Base-by-base conservation (phyloP, 208 protist species). In the Wallacemonas sp. region DNA sequence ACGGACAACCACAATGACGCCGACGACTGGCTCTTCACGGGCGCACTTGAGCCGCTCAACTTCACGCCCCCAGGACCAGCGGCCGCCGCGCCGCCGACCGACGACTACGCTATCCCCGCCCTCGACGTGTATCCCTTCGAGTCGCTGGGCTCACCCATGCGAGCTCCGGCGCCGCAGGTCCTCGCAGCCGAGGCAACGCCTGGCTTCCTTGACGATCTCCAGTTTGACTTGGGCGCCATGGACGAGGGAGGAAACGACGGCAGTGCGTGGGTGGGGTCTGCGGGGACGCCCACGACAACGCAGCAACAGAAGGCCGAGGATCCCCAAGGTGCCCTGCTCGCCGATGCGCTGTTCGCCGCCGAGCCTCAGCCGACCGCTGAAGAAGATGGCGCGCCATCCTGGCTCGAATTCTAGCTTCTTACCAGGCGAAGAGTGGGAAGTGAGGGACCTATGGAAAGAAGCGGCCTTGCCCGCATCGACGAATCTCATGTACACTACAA, bases 11-110 rank as follows among this genome's bases (percentile, higher is more conserved):
- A 50, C 41, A 27, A 24, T 24, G 42, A 39, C 36, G 27, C 46
- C n/a, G 74, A 82, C 39, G 71, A 78, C 48, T 48, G 68, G 41
- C 33, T 64, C 19, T 72, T 68, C 41, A 44, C 29, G 0, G 48
- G 42, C 12, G 55, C 53, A 3, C 1, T 32, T 8, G 69, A 68
- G 32, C n/a, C 39, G 8, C 61, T 66, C 17, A 71, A 75, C 41
- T 74, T 70, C 0, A 58, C 69, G 0, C 58, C 70, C 13, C 36
- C 38, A n/a, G 15, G 38, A 41, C 69, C 38, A 52, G 30, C 24
- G 6, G 0, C 26, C 10, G 45, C 45, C 8, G 24, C 10, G 19
- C 9, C 3, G n/a, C 17, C 45, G n/a, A n/a, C n/a, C n/a, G n/a
- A n/a, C n/a, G n/a, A n/a, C n/a, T n/a, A n/a, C n/a, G n/a, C n/a